Percentiles rank a stretch among this genome's conserved stretches.
Evolutionary conservation across 805 yeast genomes (phyloP).

Genomic region (Candida andamanensis): DNA sequence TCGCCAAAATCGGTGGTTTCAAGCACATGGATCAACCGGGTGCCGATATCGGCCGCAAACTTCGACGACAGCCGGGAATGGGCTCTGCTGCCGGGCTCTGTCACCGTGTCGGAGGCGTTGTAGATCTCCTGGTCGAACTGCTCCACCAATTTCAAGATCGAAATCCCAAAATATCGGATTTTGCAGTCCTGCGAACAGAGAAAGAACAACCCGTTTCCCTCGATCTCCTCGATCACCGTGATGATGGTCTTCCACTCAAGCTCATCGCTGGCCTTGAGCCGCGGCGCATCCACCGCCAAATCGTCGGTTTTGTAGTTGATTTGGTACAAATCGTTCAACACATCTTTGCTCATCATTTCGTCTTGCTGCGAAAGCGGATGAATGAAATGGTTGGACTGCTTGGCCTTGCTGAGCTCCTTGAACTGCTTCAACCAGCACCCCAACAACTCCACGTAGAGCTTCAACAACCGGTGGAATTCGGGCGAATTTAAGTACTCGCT

Average conservation of each 20-base stretch:
- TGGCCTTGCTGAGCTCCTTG: constrained; percentile 23
- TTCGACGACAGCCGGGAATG: constrained; percentile 61
- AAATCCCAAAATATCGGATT: constrained; percentile 69
- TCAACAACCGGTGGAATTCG: constrained; percentile 55
- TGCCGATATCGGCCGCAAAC: constrained; percentile 74
- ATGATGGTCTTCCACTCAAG: constrained; percentile 73
- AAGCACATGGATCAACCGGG: constrained; percentile 69
- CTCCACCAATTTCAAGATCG: constrained; percentile 72
- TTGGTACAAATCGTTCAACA: constrained; percentile 39
- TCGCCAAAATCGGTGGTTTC: constrained; percentile 66
- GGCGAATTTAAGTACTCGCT: constrained; percentile 55
- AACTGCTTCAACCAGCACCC: constrained; percentile 78
- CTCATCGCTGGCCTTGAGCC: constrained; percentile 45
- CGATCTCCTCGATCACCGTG: constrained; percentile 88
- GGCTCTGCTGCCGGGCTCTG: constrained; percentile 9
- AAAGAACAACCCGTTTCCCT: constrained; percentile 91
- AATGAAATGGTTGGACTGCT: constrained; percentile 8
- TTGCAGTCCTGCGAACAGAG: constrained; percentile 81
- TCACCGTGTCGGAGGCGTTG: constrained; percentile 35
- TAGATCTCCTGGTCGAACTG: constrained; percentile 81
- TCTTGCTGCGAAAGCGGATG: constrained; percentile 29
- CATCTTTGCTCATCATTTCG: constrained; percentile 33
- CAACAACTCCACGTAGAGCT: constrained; percentile 71
- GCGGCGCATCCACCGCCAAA: constrained; percentile 10
- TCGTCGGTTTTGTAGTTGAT: constrained; percentile 41